Base-by-base conservation (phyloP, 176 grass and related monocot genomes). In the Puccinellia tenuiflora region DNA sequence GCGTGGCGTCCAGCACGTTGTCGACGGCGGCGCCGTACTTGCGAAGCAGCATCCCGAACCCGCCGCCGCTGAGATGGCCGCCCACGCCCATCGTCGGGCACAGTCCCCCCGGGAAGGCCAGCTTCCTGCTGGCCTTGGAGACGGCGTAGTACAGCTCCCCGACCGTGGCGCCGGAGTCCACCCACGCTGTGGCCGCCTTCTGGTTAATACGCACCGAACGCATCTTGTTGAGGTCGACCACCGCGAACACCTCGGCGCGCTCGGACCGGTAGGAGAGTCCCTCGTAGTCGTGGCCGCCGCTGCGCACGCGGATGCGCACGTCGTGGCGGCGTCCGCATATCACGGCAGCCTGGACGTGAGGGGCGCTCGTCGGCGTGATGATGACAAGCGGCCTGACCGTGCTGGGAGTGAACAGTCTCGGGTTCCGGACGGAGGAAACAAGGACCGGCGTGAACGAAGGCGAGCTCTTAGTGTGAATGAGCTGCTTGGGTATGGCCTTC, bases 231-330 rank as follows among this genome's bases (percentile, higher is more conserved):
- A 93, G 55, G 77, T 93, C 85, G 5, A 90, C 51, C 38, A 93
- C 55, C 10, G 82, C 73, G 61, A 93, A 93, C 59, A 1, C 7
- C 68, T 88, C 79, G 5, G 59, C 1, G 1, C 78, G 50, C 53
- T 34, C 68, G 1, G 91, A 85, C 3, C 87, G 50, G 86, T 84
- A 93, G 1, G 94, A 97, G 6, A 97, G 78, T 47, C 93, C 93
- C 77, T 96, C 90, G 66, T 88, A 96, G 61, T 96, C 93, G 40
- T 96, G 93, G 1, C 94, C 91, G 25, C 91, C 88, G 53, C 94
- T 97, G 31, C 91, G 66, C 45, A 93, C 86, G 45, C 86, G 86
- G 67, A 97, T 72, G 20, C 31, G 61, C 9, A 93, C 13, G 39
- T 42, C 65, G 11, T 74, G 14, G 17, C n/a, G 76, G 47, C 83